Conservation (phyloP, 1,284 basidiomycete species). For the Trichosporon ovoides region DNA sequence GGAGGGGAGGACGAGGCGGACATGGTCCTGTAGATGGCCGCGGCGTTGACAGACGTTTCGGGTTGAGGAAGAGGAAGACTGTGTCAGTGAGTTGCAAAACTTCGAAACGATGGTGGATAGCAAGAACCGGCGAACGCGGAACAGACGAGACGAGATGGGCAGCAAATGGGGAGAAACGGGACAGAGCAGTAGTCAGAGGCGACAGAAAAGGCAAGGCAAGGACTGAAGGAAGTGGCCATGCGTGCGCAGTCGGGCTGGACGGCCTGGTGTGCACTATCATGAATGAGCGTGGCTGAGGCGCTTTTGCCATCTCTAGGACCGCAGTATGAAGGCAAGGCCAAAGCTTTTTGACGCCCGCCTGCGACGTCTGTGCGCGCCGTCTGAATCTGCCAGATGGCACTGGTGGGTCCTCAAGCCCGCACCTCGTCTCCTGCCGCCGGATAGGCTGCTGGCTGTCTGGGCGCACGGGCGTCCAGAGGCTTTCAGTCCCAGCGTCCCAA, state of each 20-base stretch:
- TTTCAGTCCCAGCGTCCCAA: no score
- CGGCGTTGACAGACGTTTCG: background rate
- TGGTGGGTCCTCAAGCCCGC: no score
- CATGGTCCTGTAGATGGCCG: background rate
- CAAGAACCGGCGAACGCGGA: background rate
- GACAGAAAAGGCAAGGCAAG: background rate
- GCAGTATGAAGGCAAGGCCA: constrained; percentile 3
- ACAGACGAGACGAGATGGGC: no score
- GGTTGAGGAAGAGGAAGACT: background rate
- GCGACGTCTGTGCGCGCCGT: constrained; percentile 3
- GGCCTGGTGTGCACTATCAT: no score
- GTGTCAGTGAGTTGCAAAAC: background rate
- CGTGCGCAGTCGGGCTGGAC: no score
- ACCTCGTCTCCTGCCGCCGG: no score
- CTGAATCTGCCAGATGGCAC: constrained; percentile 1
- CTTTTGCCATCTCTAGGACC: background rate
- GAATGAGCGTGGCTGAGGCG: no score
- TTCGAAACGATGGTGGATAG: background rate
- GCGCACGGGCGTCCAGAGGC: no score
- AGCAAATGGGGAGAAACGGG: no score
- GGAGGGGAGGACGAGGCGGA: constrained; percentile 2
- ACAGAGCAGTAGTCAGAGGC: no score
- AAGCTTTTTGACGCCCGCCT: background rate
- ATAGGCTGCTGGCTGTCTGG: no score
- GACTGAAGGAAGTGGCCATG: background rate